Base-by-base conservation (phyloP, 2,329 filamentous ascomycete genomes). In the Neurospora sp. region DNA sequence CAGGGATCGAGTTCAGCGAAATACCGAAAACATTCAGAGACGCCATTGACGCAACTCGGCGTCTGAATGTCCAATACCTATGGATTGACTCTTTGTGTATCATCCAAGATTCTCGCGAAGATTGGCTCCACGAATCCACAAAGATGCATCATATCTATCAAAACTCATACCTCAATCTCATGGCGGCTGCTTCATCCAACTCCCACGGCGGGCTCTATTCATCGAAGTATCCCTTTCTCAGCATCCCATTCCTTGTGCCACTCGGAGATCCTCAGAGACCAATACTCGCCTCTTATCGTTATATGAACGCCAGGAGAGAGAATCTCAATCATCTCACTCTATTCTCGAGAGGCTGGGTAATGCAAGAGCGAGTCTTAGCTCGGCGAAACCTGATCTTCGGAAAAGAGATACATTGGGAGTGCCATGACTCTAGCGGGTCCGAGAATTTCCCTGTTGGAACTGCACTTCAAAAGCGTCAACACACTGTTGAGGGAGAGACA, bases 31-130 rank as follows among this genome's bases (percentile, higher is more conserved):
- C 70, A 65, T 66, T 71, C 52, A 66, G 41, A 10, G 71, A 73
- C 23, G 72, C 72, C 1, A 66, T 74, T 1, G 19, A 8, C 12
- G 19, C 71, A 17, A 66, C 66, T 6, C 68, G 66, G 10, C 38
- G 33, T 1, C 46, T 73, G 8, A 62, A 15, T 11, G 37, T 74
- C 36, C 39, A 8, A 10, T 73, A 72, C 62, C 68, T 74, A 2
- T 74, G 73, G 73, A 68, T 72, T n/a, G 71, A 74, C 69, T 39
- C 73, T 1, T 36, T 74, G 5, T 74, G 72, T 69, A 72, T 74
- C 33, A 66, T 70, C 43, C 71, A 74, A 52, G 72, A 72, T 33
- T 39, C 65, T 41, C 23, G 65, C 2, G 57, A 41, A 23, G 73
- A 74, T 52, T 70, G 69, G 69, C 28, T 23, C 12, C 10, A 12